phyloP scores from a whole-genome alignment of 352 stramenopile genomes.

The Pythium brassicae region DNA sequence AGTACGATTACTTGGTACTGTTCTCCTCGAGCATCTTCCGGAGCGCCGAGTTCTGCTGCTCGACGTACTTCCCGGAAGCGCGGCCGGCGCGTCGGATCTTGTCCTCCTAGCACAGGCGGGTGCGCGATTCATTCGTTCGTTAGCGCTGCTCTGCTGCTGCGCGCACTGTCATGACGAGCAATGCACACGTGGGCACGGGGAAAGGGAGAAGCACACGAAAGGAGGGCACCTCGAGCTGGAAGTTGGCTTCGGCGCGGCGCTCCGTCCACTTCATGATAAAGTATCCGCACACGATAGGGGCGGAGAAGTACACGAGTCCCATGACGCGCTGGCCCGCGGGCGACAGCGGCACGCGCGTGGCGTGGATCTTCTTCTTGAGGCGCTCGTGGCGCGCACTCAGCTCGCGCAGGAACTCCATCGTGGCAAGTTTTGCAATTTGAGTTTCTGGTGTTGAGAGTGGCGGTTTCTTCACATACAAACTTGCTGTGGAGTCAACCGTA shows the following conservation, averaged over 20 bases:
- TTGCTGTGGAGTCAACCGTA: too few species aligned
- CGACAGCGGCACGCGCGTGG: slow-evolving; percentile 86
- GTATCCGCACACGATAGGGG: slow-evolving; percentile 85
- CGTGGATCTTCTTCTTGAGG: slow-evolving; percentile 91
- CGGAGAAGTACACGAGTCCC: slow-evolving; percentile 88
- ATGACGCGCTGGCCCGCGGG: slow-evolving; percentile 82
- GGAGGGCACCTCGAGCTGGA: slow-evolving; percentile 50
- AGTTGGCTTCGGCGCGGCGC: slow-evolving; percentile 64
- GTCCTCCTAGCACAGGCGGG: slow-evolving; percentile 30
- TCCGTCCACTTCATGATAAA: slow-evolving; percentile 92
- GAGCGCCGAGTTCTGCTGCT: slow-evolving; percentile 70
- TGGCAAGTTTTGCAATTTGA: not conserved
- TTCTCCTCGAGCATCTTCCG: slow-evolving; percentile 43
- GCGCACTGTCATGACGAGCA: not conserved
- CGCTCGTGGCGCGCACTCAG: slow-evolving; percentile 77
- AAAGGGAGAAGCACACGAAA: not conserved
- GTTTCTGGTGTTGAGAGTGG: not conserved
- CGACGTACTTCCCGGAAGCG: slow-evolving; percentile 37
- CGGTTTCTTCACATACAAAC: too few species aligned
- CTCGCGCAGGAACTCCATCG: slow-evolving; percentile 75
- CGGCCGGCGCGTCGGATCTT: slow-evolving; percentile 59
- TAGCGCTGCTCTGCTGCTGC: not conserved
- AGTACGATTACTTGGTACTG: too few species aligned
- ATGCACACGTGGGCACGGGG: too few species aligned
- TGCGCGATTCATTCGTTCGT: not conserved